Percentiles rank a stretch among this genome's conserved stretches.
These are phyloP conservation scores for Sherardia arvensis DNA, from an alignment of 257 asterid genomes.

Conservation along the genomic window DNA sequence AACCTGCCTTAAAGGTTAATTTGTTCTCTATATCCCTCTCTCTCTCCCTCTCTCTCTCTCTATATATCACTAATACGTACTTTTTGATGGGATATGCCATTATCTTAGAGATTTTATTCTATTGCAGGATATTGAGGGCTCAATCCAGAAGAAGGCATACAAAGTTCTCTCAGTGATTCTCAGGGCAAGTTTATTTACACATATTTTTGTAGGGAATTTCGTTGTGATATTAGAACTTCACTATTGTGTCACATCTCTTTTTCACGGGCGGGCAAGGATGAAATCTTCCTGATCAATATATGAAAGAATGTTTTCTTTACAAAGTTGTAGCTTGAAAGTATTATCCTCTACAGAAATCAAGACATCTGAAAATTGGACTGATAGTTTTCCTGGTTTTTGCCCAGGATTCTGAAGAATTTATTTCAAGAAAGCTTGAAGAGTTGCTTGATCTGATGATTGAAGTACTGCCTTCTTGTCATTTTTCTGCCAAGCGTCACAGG, in stretches of 20 bases:
- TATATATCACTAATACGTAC: no score
- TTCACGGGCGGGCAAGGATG: neutral
- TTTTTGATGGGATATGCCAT: neutral
- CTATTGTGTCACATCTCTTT: neutral
- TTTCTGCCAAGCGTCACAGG: constrained; percentile 87
- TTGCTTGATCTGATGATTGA: constrained; percentile 69
- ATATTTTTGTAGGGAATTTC: neutral
- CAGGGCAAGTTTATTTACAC: constrained; percentile 35
- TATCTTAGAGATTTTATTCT: neutral
- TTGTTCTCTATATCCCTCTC: neutral
- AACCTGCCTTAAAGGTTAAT: constrained; percentile 62
- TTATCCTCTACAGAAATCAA: neutral
- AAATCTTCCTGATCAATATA: neutral
- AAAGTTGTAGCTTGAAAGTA: neutral
- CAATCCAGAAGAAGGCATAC: constrained; percentile 88
- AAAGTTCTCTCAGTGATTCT: constrained; percentile 65
- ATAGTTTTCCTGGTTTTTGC: constrained; percentile 11
- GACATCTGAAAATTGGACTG: constrained; percentile 9
- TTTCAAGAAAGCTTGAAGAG: constrained; percentile 53
- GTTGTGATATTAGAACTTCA: neutral
- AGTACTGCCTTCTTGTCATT: constrained; percentile 75
- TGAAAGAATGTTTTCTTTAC: neutral
- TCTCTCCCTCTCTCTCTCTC: neutral
- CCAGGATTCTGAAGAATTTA: constrained; percentile 56
- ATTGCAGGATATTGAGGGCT: constrained; percentile 65